Evolutionary conservation across 192 early-diverging fungal species (phyloP).

Genomic region (Backusella macrospora): DNA sequence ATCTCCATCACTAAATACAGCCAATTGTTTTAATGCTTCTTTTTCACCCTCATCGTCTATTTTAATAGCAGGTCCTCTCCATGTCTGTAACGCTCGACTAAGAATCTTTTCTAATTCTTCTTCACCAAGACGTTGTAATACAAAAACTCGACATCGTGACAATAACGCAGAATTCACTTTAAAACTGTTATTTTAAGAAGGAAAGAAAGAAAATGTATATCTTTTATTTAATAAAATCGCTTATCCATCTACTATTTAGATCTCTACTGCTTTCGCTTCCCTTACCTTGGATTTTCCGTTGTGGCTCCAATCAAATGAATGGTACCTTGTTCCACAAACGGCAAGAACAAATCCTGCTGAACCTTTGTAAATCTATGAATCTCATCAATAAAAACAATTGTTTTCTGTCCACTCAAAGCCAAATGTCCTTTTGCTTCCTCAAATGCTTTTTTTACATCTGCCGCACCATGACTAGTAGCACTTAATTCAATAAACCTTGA

Average conservation of each 20-base stretch:
- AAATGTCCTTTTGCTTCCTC: conserved; percentile 67
- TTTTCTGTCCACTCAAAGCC: conserved; percentile 57
- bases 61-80: conserved; percentile 27
- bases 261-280: too few species aligned
- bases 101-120: conserved; percentile 67
- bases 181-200: conserved; percentile 45
- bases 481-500: conserved; percentile 53
- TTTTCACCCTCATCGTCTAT: conserved; percentile 33
- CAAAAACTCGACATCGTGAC: conserved; percentile 79
- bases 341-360: conserved; percentile 88
- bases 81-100: conserved; percentile 54
- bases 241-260: too few species aligned
- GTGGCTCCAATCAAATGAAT: conserved; percentile 74
- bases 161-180: conserved; percentile 81
- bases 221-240: too few species aligned
- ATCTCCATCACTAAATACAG: conserved; percentile 80
- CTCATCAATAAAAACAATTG: conserved; percentile 86
- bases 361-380: conserved; percentile 90
- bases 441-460: conserved; percentile 68
- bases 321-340: conserved; percentile 74
- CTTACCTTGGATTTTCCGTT: conserved; percentile 72
- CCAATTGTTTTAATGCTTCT: conserved; percentile 52
- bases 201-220: not conserved
- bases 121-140: conserved; percentile 63
- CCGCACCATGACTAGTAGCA: conserved; percentile 56